Evolutionary conservation across 164 flowering plant genomes (phyloP).

Genomic region (Santalum album): DNA sequence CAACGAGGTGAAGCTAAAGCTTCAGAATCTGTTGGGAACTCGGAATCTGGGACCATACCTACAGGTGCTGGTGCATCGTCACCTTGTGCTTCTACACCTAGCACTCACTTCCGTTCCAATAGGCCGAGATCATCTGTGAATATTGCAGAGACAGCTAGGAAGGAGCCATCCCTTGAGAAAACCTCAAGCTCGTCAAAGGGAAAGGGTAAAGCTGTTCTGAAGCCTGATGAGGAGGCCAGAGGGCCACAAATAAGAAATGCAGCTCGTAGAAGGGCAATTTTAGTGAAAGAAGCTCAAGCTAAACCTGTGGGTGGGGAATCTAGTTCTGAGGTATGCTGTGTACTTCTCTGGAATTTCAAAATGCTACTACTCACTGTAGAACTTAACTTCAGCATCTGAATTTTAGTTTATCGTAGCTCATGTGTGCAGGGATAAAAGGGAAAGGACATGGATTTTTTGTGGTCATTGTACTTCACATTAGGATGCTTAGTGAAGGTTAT

Average conservation of each 20-base stretch:
- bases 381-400: no score
- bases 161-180: conserved; percentile 54
- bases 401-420: no score
- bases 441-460: no score
- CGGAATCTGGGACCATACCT: conserved; percentile 56
- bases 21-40: conserved; percentile 44
- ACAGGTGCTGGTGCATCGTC: conserved; percentile 63
- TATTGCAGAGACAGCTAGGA: conserved; percentile 51
- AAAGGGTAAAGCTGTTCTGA: conserved; percentile 90
- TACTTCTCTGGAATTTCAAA: no score
- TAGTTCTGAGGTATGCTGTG: conserved; percentile 84
- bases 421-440: no score
- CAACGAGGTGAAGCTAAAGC: conserved; percentile 75
- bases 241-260: conserved; percentile 92
- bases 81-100: conserved; percentile 57
- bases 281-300: conserved; percentile 66
- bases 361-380: no score
- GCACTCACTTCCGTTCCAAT: conserved; percentile 67
- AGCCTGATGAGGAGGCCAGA: conserved; percentile 60
- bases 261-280: conserved; percentile 69
- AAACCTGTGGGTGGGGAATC: conserved; percentile 54
- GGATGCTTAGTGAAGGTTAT: no score
- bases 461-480: no score
- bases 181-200: conserved; percentile 69
- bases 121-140: conserved; percentile 76